phyloP scores from a whole-genome alignment of 2,329 filamentous ascomycete species.

The Lasiodiplodia sp. region DNA sequence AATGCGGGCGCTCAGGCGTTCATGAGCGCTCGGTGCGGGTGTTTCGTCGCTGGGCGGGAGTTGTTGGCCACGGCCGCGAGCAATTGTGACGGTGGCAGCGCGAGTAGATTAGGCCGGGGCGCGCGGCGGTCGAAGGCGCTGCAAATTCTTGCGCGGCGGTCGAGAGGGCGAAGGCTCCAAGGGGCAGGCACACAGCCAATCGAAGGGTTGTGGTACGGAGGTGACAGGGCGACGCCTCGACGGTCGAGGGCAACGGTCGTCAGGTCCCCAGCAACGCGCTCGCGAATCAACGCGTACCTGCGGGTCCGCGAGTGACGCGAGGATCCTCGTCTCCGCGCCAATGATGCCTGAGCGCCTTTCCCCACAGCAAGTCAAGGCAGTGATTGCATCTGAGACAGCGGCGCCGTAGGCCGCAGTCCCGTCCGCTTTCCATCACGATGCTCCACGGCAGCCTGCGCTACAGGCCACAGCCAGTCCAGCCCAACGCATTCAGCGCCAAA shows the following conservation, averaged over 20 bases:
- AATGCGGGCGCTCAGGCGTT: constrained; percentile 10
- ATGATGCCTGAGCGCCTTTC: constrained; percentile 15
- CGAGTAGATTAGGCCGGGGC: constrained; percentile 8
- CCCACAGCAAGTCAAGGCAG: constrained; percentile 21
- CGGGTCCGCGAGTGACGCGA: constrained; percentile 18
- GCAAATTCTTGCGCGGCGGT: neutral
- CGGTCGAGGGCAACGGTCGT: constrained; percentile 19
- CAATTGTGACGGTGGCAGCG: constrained; percentile 20
- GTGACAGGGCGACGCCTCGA: constrained; percentile 18
- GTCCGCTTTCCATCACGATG: neutral
- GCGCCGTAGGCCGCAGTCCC: neutral
- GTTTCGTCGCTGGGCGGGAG: constrained; percentile 5
- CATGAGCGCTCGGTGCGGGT: neutral
- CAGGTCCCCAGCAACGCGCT: constrained; percentile 27
- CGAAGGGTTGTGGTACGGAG: constrained; percentile 14
- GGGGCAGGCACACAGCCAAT: constrained; percentile 7
- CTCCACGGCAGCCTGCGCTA: neutral
- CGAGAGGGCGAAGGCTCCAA: neutral
- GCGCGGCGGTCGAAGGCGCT: neutral
- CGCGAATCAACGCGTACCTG: constrained; percentile 20
- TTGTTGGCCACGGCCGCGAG: neutral
- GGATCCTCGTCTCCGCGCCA: constrained; percentile 20
- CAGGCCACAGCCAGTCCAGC: neutral
- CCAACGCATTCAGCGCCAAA: neutral
- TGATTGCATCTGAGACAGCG: constrained; percentile 9